Percentiles rank a stretch among this genome's conserved stretches.
Evolutionary conservation across 768 basidiomycete species (phyloP).

Genomic region (Crassisporium funariophilum): DNA sequence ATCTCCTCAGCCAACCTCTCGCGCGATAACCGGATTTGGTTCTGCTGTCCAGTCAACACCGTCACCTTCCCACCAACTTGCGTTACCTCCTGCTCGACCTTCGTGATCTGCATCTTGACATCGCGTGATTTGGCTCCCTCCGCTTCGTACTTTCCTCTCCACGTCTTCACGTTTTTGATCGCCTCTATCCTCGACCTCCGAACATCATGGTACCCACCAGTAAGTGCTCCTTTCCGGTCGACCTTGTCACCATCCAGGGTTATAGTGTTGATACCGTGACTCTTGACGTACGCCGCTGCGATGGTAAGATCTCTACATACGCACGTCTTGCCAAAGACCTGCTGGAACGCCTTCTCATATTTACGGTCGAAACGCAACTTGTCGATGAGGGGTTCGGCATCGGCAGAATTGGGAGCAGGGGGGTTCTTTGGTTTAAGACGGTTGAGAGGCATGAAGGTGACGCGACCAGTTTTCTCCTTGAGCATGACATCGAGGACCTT

Average conservation of each 20-base stretch:
- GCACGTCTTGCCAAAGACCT: slow-evolving; percentile 97
- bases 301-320: slow-evolving; percentile 92
- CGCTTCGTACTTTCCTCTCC: slow-evolving; percentile 70
- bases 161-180: slow-evolving; percentile 73
- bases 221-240: slow-evolving; percentile 93
- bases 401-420: slow-evolving; percentile 67
- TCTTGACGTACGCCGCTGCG: slow-evolving; percentile 92
- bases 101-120: slow-evolving; percentile 68
- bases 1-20: slow-evolving; percentile 70
- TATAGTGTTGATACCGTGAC: slow-evolving; percentile 94
- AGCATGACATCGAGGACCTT: slow-evolving; percentile 93
- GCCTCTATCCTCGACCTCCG: slow-evolving; percentile 88
- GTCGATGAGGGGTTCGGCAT: slow-evolving; percentile 79
- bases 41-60: slow-evolving; percentile 67
- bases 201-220: slow-evolving; percentile 95
- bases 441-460: slow-evolving; percentile 98
- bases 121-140: slow-evolving; percentile 69
- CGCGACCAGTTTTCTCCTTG: slow-evolving; percentile 89
- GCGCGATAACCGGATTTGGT: slow-evolving; percentile 66
- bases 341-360: slow-evolving; percentile 86
- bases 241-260: slow-evolving; percentile 98
- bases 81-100: slow-evolving; percentile 87
- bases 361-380: slow-evolving; percentile 76
- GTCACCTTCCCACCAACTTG: slow-evolving; percentile 71
- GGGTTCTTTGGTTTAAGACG: slow-evolving; percentile 80